Percentiles rank a stretch among this genome's conserved stretches.
Evolutionary conservation across 2,329 filamentous ascomycete genomes (phyloP).

Genomic region (Mollisia scopiformis): DNA sequence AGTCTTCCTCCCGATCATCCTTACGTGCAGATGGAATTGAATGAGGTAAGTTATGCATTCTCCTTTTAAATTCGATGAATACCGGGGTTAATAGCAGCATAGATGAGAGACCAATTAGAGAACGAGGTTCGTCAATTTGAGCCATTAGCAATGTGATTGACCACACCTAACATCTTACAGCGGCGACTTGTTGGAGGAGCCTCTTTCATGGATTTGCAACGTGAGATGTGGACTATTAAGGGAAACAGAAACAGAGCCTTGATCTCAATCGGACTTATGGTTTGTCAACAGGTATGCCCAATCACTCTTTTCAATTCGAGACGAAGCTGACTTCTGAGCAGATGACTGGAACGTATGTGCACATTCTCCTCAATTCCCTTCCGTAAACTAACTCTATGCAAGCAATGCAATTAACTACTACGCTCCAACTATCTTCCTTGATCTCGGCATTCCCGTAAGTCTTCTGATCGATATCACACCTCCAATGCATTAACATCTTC

Average conservation of each 20-base stretch:
- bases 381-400: constrained; percentile 19
- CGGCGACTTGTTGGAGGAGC: constrained; percentile 50
- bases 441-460: constrained; percentile 58
- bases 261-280: constrained; percentile 64
- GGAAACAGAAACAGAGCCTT: constrained; percentile 67
- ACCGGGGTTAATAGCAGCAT: background rate
- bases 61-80: background rate
- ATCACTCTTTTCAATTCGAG: background rate
- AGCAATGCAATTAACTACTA: constrained; percentile 56
- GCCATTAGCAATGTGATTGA: background rate
- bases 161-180: constrained; percentile 2
- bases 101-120: constrained; percentile 48
- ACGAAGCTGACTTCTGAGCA: constrained; percentile 14
- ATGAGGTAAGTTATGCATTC: constrained; percentile 50
- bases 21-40: constrained; percentile 54
- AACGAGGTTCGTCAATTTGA: constrained; percentile 44
- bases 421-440: constrained; percentile 68
- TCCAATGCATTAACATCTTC: background rate
- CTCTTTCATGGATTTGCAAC: constrained; percentile 52
- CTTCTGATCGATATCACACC: background rate
- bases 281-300: constrained; percentile 60
- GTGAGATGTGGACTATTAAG: constrained; percentile 62
- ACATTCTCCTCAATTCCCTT: background rate
- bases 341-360: constrained; percentile 59
- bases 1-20: constrained; percentile 54